phyloP scores from a whole-genome alignment of 208 protist genomes.

The Histomonas meleagridis region DNA sequence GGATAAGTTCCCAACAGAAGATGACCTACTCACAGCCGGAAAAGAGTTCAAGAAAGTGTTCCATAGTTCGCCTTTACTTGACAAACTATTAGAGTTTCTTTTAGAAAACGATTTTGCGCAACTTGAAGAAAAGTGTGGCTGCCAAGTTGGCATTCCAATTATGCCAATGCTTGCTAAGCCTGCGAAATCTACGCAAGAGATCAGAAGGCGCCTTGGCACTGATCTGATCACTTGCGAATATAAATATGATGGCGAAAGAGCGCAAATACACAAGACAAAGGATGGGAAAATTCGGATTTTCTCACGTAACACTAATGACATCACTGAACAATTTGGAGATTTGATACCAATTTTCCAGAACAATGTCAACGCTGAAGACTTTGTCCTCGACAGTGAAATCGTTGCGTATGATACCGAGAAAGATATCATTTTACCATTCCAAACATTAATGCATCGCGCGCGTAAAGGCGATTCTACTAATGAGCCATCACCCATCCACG shows the following conservation, averaged over 20 bases:
- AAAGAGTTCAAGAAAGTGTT: background rate
- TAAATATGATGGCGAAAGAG: constrained; percentile 95
- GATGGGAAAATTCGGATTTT: constrained; percentile 74
- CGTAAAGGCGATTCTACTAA: constrained; percentile 45
- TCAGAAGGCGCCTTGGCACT: constrained; percentile 44
- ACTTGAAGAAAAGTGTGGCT: constrained; percentile 42
- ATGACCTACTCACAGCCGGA: background rate
- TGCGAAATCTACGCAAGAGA: constrained; percentile 62
- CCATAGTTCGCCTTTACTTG: background rate
- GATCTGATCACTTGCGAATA: constrained; percentile 89
- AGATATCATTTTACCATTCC: constrained; percentile 74
- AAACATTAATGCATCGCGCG: constrained; percentile 64
- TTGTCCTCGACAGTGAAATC: constrained; percentile 93
- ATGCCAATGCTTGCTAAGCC: constrained; percentile 92
- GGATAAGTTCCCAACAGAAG: background rate
- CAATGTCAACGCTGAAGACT: constrained; percentile 47
- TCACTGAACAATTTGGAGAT: constrained; percentile 93
- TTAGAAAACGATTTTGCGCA: background rate
- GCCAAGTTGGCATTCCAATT: constrained; percentile 48
- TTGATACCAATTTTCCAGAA: constrained; percentile 56
- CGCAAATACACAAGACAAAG: constrained; percentile 48
- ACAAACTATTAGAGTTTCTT: background rate
- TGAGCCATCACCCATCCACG: constrained; percentile 43
- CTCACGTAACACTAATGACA: constrained; percentile 87
- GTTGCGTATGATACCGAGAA: constrained; percentile 56